These are phyloP conservation scores for Starmerella gropengiesseri DNA, from an alignment of 805 yeast genomes.

Conservation along the genomic window DNA sequence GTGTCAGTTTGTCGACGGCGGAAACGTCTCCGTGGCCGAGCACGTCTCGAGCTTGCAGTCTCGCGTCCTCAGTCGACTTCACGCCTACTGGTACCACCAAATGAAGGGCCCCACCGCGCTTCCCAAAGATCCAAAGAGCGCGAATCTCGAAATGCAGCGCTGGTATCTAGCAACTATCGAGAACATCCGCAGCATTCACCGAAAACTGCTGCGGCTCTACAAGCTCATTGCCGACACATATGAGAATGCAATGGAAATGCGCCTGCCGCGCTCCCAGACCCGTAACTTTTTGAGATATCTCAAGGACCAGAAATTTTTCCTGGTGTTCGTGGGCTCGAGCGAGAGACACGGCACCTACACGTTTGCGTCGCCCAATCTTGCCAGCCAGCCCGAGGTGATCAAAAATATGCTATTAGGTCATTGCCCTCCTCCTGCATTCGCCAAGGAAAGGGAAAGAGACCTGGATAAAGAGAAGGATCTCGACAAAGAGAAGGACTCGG, in stretches of 20 bases:
- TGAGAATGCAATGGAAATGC: constrained; percentile 50
- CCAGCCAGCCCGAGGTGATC: constrained; percentile 31
- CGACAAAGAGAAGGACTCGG: not conserved
- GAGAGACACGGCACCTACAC: constrained; percentile 46
- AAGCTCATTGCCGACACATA: constrained; percentile 56
- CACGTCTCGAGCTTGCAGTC: constrained; percentile 58
- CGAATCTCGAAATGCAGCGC: constrained; percentile 38
- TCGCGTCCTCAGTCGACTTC: constrained; percentile 56
- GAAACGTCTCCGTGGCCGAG: constrained; percentile 70
- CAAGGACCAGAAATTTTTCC: constrained; percentile 57
- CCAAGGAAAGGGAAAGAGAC: constrained; percentile 8
- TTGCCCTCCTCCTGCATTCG: constrained; percentile 25
- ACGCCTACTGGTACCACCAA: constrained; percentile 62
- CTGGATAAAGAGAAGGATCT: not conserved
- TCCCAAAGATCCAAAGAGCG: constrained; percentile 26
- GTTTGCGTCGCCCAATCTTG: constrained; percentile 57
- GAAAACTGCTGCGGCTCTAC: constrained; percentile 72
- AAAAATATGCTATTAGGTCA: constrained; percentile 27
- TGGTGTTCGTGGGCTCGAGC: constrained; percentile 60
- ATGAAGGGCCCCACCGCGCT: constrained; percentile 45
- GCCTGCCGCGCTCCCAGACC: constrained; percentile 28
- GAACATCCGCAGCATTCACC: constrained; percentile 42
- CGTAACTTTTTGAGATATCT: constrained; percentile 47
- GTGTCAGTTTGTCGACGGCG: constrained; percentile 70
- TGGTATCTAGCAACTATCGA: constrained; percentile 37